Conservation (phyloP, 768 basidiomycete species). For the Tubosaeta brunneosetosa region DNA sequence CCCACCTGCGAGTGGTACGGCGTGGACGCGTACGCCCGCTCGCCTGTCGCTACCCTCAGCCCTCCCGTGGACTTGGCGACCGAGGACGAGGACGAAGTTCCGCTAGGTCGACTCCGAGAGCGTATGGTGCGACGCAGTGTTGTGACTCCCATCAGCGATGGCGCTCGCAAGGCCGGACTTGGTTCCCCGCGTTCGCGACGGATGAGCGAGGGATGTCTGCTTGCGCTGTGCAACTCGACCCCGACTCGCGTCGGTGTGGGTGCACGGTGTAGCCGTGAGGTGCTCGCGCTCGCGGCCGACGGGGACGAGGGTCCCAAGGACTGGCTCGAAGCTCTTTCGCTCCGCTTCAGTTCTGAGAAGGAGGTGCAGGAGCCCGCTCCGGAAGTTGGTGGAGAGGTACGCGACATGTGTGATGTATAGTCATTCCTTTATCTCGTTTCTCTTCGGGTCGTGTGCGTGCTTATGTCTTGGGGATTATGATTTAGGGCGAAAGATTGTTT, state of each 20-base stretch:
- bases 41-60: constrained; percentile 16
- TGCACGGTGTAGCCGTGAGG: background rate
- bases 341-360: constrained; percentile 3
- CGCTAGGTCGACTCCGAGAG: constrained; percentile 9
- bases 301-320: constrained; percentile 5
- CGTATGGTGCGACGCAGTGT: constrained; percentile 5
- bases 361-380: background rate
- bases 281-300: constrained; percentile 8
- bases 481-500: background rate
- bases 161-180: background rate
- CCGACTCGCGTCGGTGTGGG: constrained; percentile 15
- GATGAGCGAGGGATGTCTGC: constrained; percentile 20
- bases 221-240: constrained; percentile 11
- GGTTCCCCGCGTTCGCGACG: constrained; percentile 4
- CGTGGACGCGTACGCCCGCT: constrained; percentile 8
- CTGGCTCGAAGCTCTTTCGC: constrained; percentile 19
- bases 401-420: background rate
- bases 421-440: background rate
- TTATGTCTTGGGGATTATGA: background rate
- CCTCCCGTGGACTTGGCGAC: constrained; percentile 11
- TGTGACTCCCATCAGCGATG: background rate
- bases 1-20: constrained; percentile 10
- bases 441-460: background rate
- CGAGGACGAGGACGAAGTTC: constrained; percentile 13
- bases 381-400: background rate